phyloP scores from a whole-genome alignment of 768 basidiomycete genomes.

The Boletus speciosus region DNA sequence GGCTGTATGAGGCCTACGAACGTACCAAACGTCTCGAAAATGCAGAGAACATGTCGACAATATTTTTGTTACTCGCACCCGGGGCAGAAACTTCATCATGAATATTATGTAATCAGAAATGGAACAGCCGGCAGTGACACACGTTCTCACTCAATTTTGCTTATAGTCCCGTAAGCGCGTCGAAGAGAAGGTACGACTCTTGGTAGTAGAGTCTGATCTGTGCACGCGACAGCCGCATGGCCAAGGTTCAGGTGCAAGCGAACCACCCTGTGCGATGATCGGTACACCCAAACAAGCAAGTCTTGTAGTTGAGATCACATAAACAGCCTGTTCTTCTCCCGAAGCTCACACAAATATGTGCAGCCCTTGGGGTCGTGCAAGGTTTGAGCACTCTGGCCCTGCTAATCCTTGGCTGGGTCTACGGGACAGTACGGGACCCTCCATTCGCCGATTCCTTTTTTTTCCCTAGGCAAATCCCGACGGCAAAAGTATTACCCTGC shows the following conservation, averaged over 20 bases:
- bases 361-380: neutral
- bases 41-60: slow-evolving; percentile 33
- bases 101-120: slow-evolving; percentile 6
- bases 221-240: slow-evolving; percentile 15
- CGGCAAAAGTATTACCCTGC: neutral
- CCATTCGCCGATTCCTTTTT: too few species aligned
- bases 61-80: neutral
- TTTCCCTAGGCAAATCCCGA: neutral
- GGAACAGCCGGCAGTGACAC: neutral
- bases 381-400: slow-evolving; percentile 8
- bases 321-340: too few species aligned
- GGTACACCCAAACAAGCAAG: slow-evolving; percentile 11
- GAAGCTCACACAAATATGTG: too few species aligned
- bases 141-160: too few species aligned
- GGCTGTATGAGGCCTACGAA: slow-evolving; percentile 6
- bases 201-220: neutral
- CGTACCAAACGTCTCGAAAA: slow-evolving; percentile 36
- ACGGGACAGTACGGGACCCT: slow-evolving; percentile 4
- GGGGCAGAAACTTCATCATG: neutral
- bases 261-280: slow-evolving; percentile 7
- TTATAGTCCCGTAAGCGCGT: neutral
- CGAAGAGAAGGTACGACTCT: too few species aligned
- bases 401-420: neutral
- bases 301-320: slow-evolving; percentile 3
- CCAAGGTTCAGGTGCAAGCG: neutral